These are phyloP conservation scores for Astrephomene gubernaculifera DNA, from an alignment of 139 green algal species.

Conservation along the genomic window DNA sequence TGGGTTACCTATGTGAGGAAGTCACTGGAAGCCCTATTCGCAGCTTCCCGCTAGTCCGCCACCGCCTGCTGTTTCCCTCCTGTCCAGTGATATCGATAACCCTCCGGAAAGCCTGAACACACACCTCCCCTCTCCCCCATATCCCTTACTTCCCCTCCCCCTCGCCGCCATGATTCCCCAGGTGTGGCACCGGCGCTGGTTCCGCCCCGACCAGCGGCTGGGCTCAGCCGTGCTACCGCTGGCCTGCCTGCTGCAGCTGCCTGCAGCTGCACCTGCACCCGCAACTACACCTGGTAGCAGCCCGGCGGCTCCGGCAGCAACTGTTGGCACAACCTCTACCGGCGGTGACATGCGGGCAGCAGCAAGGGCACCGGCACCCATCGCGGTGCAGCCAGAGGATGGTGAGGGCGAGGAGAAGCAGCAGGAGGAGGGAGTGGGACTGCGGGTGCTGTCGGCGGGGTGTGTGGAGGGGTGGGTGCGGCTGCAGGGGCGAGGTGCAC, in stretches of 20 bases:
- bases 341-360: not conserved
- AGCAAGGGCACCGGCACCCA: not conserved
- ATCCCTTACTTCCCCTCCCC: not conserved
- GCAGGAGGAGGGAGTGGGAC: not conserved
- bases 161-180: not conserved
- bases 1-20: no score
- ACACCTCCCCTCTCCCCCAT: not conserved
- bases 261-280: not conserved
- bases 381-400: not conserved
- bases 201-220: conserved; percentile 2
- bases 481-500: not conserved
- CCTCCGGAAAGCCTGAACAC: no score
- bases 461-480: not conserved
- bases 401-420: not conserved
- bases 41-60: no score
- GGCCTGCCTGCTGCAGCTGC: not conserved
- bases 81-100: no score
- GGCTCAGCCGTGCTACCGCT: conserved; percentile 2
- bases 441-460: not conserved
- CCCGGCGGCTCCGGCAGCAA: not conserved
- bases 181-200: conserved; percentile 44
- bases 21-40: no score
- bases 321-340: not conserved
- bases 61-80: no score
- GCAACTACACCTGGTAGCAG: no score